Evolutionary conservation across 2,329 filamentous ascomycete species (phyloP).

Genomic region (Fusarium palustre): DNA sequence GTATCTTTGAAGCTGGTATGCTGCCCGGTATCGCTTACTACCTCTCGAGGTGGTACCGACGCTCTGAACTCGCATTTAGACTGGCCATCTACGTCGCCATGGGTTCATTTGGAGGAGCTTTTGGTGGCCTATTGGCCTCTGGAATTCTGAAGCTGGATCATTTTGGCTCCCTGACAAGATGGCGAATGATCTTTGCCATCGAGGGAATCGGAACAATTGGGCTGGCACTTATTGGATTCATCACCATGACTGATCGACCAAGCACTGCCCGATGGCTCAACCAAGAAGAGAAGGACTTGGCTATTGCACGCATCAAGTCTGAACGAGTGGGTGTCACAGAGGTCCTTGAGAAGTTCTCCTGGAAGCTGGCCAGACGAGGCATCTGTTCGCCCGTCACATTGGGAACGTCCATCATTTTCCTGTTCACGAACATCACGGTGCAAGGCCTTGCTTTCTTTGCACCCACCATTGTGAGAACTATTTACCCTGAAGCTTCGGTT

Average conservation of each 20-base stretch:
- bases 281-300: constrained; percentile 70
- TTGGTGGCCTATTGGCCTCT: constrained; percentile 13
- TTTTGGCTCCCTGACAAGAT: constrained; percentile 3
- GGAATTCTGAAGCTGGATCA: constrained; percentile 8
- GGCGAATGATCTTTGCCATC: constrained; percentile 63
- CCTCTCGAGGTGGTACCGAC: constrained; percentile 70
- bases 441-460: constrained; percentile 74
- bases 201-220: constrained; percentile 60
- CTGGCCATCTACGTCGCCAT: constrained; percentile 22
- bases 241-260: constrained; percentile 74
- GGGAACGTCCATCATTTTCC: constrained; percentile 65
- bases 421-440: constrained; percentile 73
- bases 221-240: neutral
- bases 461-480: constrained; percentile 71
- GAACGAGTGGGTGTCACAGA: constrained; percentile 71
- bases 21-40: constrained; percentile 75
- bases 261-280: constrained; percentile 72
- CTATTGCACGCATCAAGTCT: constrained; percentile 67
- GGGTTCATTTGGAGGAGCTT: constrained; percentile 18
- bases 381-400: constrained; percentile 61
- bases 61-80: constrained; percentile 43
- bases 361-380: constrained; percentile 20
- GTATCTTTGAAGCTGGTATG: constrained; percentile 73
- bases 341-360: constrained; percentile 35
- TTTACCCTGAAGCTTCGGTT: constrained; percentile 67